phyloP scores from a whole-genome alignment of 768 basidiomycete species.

The Cystofilobasidium bisporidii region DNA sequence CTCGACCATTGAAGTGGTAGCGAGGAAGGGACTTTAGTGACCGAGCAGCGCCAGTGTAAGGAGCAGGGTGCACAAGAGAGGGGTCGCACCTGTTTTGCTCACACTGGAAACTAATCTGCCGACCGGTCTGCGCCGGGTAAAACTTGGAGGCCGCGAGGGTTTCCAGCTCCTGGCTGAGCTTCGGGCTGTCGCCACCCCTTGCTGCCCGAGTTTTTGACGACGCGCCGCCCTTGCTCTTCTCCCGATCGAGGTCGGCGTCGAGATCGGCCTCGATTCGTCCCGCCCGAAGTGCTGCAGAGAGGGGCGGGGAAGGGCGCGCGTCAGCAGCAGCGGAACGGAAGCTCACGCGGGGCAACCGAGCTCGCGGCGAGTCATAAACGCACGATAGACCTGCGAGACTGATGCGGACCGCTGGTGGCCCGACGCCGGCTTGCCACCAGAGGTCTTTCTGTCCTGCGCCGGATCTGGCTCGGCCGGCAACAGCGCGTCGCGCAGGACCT shows the following conservation, averaged over 20 bases:
- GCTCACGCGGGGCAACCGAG: not conserved
- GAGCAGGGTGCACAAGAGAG: too few species aligned
- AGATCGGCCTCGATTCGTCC: slow-evolving; percentile 24
- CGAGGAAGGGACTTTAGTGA: too few species aligned
- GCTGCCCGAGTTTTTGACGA: slow-evolving; percentile 28
- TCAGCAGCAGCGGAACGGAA: not conserved
- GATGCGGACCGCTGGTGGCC: slow-evolving; percentile 28
- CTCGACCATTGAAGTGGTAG: too few species aligned
- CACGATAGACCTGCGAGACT: slow-evolving; percentile 22
- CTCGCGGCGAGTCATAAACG: not conserved
- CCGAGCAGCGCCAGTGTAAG: too few species aligned
- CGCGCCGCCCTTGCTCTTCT: slow-evolving; percentile 30
- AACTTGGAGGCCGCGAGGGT: slow-evolving; percentile 54
- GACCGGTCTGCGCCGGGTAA: slow-evolving; percentile 63
- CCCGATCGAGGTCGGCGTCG: slow-evolving; percentile 17
- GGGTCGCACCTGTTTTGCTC: slow-evolving; percentile 54
- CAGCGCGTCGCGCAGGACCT: slow-evolving; percentile 73
- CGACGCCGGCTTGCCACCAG: slow-evolving; percentile 3
- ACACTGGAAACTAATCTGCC: slow-evolving; percentile 72
- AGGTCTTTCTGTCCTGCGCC: not conserved
- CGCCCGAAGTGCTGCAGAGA: slow-evolving; percentile 11
- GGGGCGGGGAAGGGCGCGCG: not conserved
- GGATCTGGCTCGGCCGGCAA: slow-evolving; percentile 43
- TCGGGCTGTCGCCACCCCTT: slow-evolving; percentile 44
- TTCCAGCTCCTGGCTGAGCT: slow-evolving; percentile 49